phyloP scores from a whole-genome alignment of 768 basidiomycete genomes.

The Podaxis sp. region DNA sequence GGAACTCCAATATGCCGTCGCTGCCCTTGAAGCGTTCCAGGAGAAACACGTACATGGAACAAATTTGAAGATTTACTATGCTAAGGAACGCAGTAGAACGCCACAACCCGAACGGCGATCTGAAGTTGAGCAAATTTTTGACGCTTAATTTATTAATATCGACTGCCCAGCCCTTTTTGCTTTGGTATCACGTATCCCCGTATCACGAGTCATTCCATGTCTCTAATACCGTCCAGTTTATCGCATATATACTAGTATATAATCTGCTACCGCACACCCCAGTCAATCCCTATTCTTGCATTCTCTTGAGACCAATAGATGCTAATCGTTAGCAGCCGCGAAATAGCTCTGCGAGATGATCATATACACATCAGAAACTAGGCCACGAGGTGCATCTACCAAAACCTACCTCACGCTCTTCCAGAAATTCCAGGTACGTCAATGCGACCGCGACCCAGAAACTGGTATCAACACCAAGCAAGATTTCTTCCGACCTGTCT shows the following conservation, averaged over 20 bases:
- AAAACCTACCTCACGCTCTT: slow-evolving; percentile 69
- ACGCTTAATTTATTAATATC: not conserved
- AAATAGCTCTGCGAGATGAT: slow-evolving; percentile 49
- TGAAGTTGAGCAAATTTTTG: not conserved
- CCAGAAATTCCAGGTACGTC: slow-evolving; percentile 76
- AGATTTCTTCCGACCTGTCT: slow-evolving; percentile 51
- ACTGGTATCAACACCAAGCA: slow-evolving; percentile 69
- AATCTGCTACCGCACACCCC: not conserved
- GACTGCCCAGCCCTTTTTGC: not conserved
- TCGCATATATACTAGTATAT: not conserved
- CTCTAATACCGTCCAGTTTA: not conserved
- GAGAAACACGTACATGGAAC: slow-evolving; percentile 36
- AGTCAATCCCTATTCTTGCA: not conserved
- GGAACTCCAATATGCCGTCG: slow-evolving; percentile 41
- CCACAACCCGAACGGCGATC: not conserved
- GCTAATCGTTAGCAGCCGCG: slow-evolving; percentile 48
- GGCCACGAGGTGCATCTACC: not conserved
- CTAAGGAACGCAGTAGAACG: slow-evolving; percentile 22
- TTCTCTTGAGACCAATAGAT: not conserved
- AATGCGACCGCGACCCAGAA: slow-evolving; percentile 79
- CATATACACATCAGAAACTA: not conserved
- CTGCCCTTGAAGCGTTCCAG: slow-evolving; percentile 45
- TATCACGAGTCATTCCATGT: not conserved
- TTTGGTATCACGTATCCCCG: not conserved
- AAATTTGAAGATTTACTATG: slow-evolving; percentile 40